Percentiles rank a stretch among this genome's conserved stretches.
Conservation (phyloP, 2,329 filamentous ascomycete genomes). For the Rasamsonia emersonii region DNA sequence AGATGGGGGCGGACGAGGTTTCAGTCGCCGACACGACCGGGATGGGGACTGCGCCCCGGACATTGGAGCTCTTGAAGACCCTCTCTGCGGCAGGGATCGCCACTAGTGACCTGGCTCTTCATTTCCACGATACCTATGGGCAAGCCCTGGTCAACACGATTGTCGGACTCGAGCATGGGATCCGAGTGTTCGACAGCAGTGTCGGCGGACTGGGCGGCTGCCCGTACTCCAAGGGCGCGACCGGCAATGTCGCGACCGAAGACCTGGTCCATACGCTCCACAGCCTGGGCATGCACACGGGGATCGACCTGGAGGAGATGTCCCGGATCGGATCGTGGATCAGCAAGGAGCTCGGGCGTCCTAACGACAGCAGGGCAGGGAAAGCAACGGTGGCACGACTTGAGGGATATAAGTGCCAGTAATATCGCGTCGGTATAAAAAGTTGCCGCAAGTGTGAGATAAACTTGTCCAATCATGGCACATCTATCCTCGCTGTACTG, state of each 20-base stretch:
- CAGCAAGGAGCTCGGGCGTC: slow-evolving; percentile 43
- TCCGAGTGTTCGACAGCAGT: slow-evolving; percentile 55
- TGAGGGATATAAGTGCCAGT: slow-evolving; percentile 11
- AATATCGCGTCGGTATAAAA: too few relatives aligned
- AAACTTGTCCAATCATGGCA: too few relatives aligned
- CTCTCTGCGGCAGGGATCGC: slow-evolving; percentile 52
- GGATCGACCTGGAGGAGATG: slow-evolving; percentile 48
- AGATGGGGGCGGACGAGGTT: slow-evolving; percentile 59
- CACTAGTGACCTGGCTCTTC: slow-evolving; percentile 51
- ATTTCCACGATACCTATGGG: slow-evolving; percentile 61
- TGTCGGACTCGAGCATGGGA: slow-evolving; percentile 54
- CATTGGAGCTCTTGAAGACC: slow-evolving; percentile 49
- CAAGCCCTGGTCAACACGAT: slow-evolving; percentile 57
- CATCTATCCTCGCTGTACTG: too few relatives aligned
- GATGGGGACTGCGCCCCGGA: slow-evolving; percentile 57
- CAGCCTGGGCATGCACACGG: slow-evolving; percentile 52
- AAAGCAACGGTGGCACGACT: slow-evolving; percentile 42
- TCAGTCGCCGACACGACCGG: slow-evolving; percentile 59
- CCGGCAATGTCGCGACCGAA: slow-evolving; percentile 57
- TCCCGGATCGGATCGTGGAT: slow-evolving; percentile 51
- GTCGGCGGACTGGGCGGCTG: slow-evolving; percentile 58
- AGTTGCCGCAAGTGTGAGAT: too few relatives aligned
- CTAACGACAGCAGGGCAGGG: slow-evolving; percentile 46
- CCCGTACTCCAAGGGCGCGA: slow-evolving; percentile 57
- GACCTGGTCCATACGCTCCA: slow-evolving; percentile 55